These are phyloP conservation scores for Chrysoporthe austroafricana DNA, from an alignment of 2,329 filamentous ascomycete genomes.

Conservation along the genomic window DNA sequence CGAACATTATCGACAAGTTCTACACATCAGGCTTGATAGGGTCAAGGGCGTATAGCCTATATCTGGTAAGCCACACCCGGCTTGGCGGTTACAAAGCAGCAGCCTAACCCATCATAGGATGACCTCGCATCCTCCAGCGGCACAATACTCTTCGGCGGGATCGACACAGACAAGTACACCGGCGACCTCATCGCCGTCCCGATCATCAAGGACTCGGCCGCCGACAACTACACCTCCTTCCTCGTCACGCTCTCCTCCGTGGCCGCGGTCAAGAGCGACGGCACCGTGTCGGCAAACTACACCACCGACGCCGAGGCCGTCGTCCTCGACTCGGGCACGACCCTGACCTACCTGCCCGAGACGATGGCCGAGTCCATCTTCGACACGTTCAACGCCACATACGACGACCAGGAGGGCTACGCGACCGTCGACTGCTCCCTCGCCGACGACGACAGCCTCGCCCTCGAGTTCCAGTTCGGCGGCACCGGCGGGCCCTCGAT, in stretches of 20 bases:
- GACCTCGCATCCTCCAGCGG: constrained; percentile 60
- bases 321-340: constrained; percentile 69
- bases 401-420: constrained; percentile 37
- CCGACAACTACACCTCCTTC: constrained; percentile 44
- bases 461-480: constrained; percentile 26
- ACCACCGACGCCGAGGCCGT: constrained; percentile 40
- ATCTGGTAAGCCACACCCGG: constrained; percentile 43
- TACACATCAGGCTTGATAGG: constrained; percentile 64
- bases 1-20: constrained; percentile 68
- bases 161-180: constrained; percentile 69
- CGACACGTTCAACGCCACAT: constrained; percentile 39
- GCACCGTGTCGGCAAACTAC: constrained; percentile 36
- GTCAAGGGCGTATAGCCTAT: constrained; percentile 70
- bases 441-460: constrained; percentile 44
- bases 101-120: constrained; percentile 34
- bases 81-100: neutral
- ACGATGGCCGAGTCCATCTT: constrained; percentile 47
- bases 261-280: constrained; percentile 45
- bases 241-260: constrained; percentile 43
- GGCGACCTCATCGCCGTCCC: constrained; percentile 60
- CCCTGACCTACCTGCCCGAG: constrained; percentile 65
- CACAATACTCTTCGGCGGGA: constrained; percentile 71
- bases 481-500: constrained; percentile 43
- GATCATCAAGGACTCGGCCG: constrained; percentile 52
- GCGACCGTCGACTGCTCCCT: constrained; percentile 47